phyloP scores from a whole-genome alignment of 345 rosid genomes.

The Brassica nigra region DNA sequence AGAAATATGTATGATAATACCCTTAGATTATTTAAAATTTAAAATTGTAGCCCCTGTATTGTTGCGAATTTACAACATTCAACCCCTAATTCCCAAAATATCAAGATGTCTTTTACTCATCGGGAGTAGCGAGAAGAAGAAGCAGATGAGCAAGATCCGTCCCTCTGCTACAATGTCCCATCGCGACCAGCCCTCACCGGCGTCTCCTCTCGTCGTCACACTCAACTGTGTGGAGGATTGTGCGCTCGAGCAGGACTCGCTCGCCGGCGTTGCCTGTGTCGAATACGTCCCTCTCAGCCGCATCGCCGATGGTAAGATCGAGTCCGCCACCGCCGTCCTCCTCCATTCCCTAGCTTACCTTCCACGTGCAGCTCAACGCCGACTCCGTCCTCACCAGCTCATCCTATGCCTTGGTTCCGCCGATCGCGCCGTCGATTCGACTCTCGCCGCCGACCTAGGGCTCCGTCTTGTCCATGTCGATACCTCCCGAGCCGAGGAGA shows the following conservation, averaged over 20 bases:
- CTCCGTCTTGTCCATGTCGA: conserved; percentile 93
- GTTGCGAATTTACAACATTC: background rate
- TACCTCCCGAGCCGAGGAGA: conserved; percentile 90
- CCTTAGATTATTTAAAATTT: too few species aligned
- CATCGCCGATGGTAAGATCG: conserved; percentile 85
- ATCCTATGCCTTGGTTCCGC: conserved; percentile 92
- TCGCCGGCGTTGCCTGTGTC: conserved; percentile 75
- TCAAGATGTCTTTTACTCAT: conserved; percentile 22
- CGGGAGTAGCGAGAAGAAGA: conserved; percentile 30
- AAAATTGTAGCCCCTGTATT: background rate
- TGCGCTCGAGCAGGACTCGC: conserved; percentile 73
- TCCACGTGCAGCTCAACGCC: conserved; percentile 99
- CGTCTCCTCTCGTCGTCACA: conserved; percentile 64
- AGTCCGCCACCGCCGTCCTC: conserved; percentile 85
- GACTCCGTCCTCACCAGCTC: conserved; percentile 94
- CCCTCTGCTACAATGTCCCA: conserved; percentile 60
- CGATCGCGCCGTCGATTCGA: conserved; percentile 89
- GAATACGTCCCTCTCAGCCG: conserved; percentile 95
- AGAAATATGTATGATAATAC: background rate
- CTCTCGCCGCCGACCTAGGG: conserved; percentile 89
- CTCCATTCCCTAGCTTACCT: conserved; percentile 93
- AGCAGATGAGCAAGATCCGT: conserved; percentile 45
- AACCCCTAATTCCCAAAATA: conserved; percentile 25
- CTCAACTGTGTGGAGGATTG: conserved; percentile 96
- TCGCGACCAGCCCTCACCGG: conserved; percentile 50